Percentiles rank a stretch among this genome's conserved stretches.
phyloP scores from a whole-genome alignment of 2,329 filamentous ascomycete genomes.

The Proliferodiscus dingleyae region DNA sequence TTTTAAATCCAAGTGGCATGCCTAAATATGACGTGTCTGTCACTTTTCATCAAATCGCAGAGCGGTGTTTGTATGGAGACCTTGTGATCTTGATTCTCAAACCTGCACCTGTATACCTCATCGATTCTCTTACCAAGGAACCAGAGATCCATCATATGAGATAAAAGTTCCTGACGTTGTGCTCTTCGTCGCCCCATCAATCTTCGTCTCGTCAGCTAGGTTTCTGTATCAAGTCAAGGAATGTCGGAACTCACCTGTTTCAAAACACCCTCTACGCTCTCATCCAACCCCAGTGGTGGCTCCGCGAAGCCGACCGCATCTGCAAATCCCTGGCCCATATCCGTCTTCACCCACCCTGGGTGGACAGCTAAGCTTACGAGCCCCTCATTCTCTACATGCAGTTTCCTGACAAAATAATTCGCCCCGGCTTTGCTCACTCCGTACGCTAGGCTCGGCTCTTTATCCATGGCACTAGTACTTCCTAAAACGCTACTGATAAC shows the following conservation, averaged over 20 bases:
- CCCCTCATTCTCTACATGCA: slow-evolving; percentile 35
- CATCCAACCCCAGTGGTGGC: slow-evolving; percentile 34
- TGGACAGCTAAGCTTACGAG: slow-evolving; percentile 31
- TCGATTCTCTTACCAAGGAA: slow-evolving; percentile 25
- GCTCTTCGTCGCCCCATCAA: slow-evolving; percentile 35
- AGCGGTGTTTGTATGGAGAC: too few species aligned
- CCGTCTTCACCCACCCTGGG: slow-evolving; percentile 37
- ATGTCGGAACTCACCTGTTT: slow-evolving; percentile 24
- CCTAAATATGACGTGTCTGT: too few species aligned
- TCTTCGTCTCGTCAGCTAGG: slow-evolving; percentile 9
- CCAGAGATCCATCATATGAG: slow-evolving; percentile 17
- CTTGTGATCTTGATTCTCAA: too few species aligned
- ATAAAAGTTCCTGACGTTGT: slow-evolving; percentile 26
- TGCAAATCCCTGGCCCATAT: slow-evolving; percentile 37
- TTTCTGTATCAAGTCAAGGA: neutral
- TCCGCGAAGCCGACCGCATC: slow-evolving; percentile 27
- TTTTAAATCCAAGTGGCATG: too few species aligned
- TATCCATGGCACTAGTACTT: slow-evolving; percentile 20
- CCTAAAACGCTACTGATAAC: slow-evolving; percentile 33
- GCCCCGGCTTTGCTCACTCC: slow-evolving; percentile 38
- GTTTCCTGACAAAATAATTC: slow-evolving; percentile 34
- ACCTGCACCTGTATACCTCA: too few species aligned
- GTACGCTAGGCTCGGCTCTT: slow-evolving; percentile 33
- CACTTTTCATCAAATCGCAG: too few species aligned
- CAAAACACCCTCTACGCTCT: slow-evolving; percentile 32